Base-by-base conservation (phyloP, 805 yeast genomes). In the Myxozyma sirexii region DNA sequence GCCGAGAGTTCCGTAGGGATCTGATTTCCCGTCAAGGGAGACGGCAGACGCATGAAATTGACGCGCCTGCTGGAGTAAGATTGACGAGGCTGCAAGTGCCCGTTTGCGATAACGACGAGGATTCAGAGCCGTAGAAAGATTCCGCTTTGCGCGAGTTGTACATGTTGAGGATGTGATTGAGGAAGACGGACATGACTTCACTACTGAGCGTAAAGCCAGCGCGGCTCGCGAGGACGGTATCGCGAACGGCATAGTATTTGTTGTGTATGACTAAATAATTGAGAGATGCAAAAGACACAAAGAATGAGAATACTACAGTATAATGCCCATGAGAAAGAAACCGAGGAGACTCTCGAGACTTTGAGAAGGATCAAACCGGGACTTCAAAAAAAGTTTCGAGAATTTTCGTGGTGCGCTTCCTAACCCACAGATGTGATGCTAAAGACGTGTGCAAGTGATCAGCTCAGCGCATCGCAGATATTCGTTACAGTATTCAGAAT, bases 1-100 rank as follows among this genome's bases (percentile, higher is more conserved):
- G 3, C 98, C 98, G 44, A 94, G 77, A 0, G 85, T 82, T 62
- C 84, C 79, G 75, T 94, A 94, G 0, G 99, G 99, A 71, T 94
- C 97, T 42, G 78, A 76, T 21, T 76, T 71, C 17, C 72, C 66
- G 13, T 69, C 68, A 1, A 62, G 39, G 7, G 64, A 53, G 3
- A 64, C 55, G 1, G 82, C 70, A 0, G 80, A 65, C n/a, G 64
- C 38, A 64, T 83, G 88, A 71, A 84, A 84, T 2, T 17, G n/a
- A 24, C 65, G 58, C n/a, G 43, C 27, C 8, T 44, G 48, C n/a
- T 29, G 27, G 2, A 19, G n/a, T 27, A 19, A 33, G 7, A 44
- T 2, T 12, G 31, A 21, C 29, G 29, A 23, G 8, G 27, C 45
- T 6, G 27, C 15, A 41, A 27, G 4, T 15, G 19, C 4, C 27